A percentile compares a stretch with the other conserved stretches of the same genome.
Conservation (phyloP, 345 rosid genomes). For the Heritiera littoralis region DNA sequence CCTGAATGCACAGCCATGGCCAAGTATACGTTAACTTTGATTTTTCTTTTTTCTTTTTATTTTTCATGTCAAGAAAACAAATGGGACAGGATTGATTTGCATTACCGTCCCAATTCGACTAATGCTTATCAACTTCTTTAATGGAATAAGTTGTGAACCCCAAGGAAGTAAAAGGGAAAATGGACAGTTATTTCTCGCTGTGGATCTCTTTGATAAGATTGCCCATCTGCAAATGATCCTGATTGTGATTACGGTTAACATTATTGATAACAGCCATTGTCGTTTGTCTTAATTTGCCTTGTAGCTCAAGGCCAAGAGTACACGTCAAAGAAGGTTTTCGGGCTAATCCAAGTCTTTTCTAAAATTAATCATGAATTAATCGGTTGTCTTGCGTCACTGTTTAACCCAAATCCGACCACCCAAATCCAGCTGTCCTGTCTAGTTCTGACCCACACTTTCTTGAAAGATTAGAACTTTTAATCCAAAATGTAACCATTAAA, state of each 20-base stretch:
- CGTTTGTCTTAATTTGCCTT: not conserved
- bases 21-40: too few species aligned
- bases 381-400: too few species aligned
- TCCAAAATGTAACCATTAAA: not conserved
- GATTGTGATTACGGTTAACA: too few species aligned
- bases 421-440: not conserved
- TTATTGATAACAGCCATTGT: too few species aligned
- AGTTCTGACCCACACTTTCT: not conserved
- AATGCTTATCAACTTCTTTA: too few species aligned
- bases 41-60: not conserved
- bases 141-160: too few species aligned
- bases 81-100: not conserved
- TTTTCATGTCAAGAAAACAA: not conserved
- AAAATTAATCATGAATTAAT: not conserved
- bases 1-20: too few species aligned
- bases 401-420: not conserved
- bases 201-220: too few species aligned
- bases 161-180: too few species aligned
- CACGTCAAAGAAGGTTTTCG: not conserved
- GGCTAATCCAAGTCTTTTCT: not conserved
- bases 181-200: too few species aligned
- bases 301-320: not conserved
- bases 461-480: not conserved
- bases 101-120: not conserved
- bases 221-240: too few species aligned